phyloP scores from a whole-genome alignment of 2,329 filamentous ascomycete genomes.

The Microascus cirrosus region DNA sequence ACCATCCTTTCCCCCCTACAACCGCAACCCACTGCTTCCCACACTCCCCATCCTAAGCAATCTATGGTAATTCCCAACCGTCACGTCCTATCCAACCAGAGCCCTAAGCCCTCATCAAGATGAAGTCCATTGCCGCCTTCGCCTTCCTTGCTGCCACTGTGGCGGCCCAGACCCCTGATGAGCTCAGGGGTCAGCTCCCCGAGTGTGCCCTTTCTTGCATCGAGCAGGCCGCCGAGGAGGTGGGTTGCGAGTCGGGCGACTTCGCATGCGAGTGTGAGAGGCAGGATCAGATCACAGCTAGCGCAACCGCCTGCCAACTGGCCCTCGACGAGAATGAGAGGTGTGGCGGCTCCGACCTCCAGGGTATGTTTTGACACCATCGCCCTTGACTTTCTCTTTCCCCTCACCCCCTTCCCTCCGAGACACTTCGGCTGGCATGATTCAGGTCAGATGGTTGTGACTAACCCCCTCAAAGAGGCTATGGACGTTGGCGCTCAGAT shows the following conservation, averaged over 20 bases:
- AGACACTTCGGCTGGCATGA: neutral
- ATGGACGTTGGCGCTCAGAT: slow-evolving; percentile 10
- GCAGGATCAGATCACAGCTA: slow-evolving; percentile 2
- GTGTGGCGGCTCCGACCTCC: slow-evolving; percentile 22
- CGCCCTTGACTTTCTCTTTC: no score
- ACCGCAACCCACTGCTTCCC: neutral
- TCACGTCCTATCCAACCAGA: neutral
- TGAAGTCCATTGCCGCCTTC: slow-evolving; percentile 6
- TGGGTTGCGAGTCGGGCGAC: slow-evolving; percentile 5
- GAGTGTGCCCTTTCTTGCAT: slow-evolving; percentile 7
- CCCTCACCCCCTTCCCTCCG: neutral
- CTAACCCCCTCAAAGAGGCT: slow-evolving; percentile 10
- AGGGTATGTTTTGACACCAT: no score
- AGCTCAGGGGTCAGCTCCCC: slow-evolving; percentile 7
- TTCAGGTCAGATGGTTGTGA: neutral
- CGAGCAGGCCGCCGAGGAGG: slow-evolving; percentile 2
- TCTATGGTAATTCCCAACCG: neutral
- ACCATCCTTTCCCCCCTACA: neutral
- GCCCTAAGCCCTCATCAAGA: slow-evolving; percentile 1
- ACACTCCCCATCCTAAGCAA: neutral
- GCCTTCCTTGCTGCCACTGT: slow-evolving; percentile 3
- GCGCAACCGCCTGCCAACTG: slow-evolving; percentile 5
- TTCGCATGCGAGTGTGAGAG: slow-evolving; percentile 7
- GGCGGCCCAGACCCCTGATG: slow-evolving; percentile 5
- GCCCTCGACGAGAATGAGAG: slow-evolving; percentile 7